Percentiles rank a stretch among this genome's conserved stretches.
These are phyloP conservation scores for Paraphoma chrysanthemicola DNA, from an alignment of 2,329 filamentous ascomycete genomes.

Conservation along the genomic window DNA sequence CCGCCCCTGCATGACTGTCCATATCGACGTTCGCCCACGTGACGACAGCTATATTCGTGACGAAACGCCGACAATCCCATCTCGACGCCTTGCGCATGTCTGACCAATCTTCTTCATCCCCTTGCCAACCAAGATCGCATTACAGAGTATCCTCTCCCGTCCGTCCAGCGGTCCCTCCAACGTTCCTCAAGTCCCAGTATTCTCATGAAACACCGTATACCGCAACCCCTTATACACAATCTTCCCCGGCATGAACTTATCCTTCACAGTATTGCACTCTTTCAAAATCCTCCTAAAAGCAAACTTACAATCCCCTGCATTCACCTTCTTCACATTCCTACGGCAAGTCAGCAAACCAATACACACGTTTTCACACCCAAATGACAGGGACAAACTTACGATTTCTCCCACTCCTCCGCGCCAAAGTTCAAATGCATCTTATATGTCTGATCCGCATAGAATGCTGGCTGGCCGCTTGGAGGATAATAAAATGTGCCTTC, in stretches of 20 bases:
- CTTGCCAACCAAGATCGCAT: no score
- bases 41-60: no score
- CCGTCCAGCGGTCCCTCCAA: background rate
- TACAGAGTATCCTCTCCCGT: background rate
- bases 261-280: background rate
- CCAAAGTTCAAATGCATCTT: slow-evolving; percentile 3
- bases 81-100: no score
- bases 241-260: slow-evolving; percentile 1
- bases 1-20: slow-evolving; percentile 6
- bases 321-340: slow-evolving; percentile 9
- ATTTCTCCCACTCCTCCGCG: slow-evolving; percentile 1
- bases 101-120: no score
- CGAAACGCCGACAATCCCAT: no score
- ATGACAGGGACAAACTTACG: background rate
- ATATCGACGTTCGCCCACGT: no score
- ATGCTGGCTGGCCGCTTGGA: slow-evolving; percentile 1
- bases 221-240: background rate
- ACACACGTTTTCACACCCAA: no score
- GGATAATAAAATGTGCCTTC: slow-evolving; percentile 4
- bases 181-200: background rate
- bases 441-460: background rate
- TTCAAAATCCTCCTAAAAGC: slow-evolving; percentile 3
- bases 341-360: no score
- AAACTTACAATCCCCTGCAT: slow-evolving; percentile 7
- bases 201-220: background rate